These are phyloP conservation scores for Termitomyces sp. DNA, from an alignment of 768 basidiomycete species.

Conservation along the genomic window DNA sequence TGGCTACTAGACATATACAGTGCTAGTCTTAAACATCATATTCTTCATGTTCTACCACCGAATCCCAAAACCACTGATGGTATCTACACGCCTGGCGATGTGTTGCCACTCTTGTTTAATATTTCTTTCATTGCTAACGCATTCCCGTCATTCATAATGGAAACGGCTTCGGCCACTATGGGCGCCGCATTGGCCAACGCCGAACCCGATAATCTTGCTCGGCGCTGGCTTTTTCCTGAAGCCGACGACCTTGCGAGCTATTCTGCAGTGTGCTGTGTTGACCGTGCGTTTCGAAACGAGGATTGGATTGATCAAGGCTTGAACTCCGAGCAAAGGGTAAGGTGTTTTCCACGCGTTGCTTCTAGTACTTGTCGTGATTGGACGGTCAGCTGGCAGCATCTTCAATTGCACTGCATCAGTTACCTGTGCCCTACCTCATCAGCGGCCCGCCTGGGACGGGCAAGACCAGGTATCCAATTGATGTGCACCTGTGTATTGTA, in stretches of 20 bases:
- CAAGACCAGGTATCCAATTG: conserved; percentile 35
- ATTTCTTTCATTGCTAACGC: conserved; percentile 43
- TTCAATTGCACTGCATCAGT: conserved; percentile 36
- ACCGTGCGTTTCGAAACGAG: conserved; percentile 22
- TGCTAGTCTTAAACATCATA: conserved; percentile 32
- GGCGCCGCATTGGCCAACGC: conserved; percentile 17
- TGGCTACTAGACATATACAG: conserved; percentile 30
- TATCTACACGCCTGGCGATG: conserved; percentile 24
- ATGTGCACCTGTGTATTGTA: neutral
- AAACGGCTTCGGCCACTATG: conserved; percentile 28
- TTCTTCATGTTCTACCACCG: conserved; percentile 27
- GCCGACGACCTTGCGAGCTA: conserved; percentile 22
- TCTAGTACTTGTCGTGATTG: neutral
- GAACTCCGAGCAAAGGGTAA: conserved; percentile 40
- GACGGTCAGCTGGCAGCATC: conserved; percentile 33
- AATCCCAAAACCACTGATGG: conserved; percentile 11
- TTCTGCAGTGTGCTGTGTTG: conserved; percentile 13
- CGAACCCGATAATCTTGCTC: conserved; percentile 22
- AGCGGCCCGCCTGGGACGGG: conserved; percentile 48
- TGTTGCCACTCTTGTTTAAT: conserved; percentile 37
- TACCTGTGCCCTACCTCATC: conserved; percentile 42
- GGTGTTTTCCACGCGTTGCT: neutral
- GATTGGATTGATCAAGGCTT: conserved; percentile 41
- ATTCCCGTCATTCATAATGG: conserved; percentile 36
- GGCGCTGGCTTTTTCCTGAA: conserved; percentile 42